Conservation (phyloP, 345 rosid genomes). For the Lepidium aucheri region DNA sequence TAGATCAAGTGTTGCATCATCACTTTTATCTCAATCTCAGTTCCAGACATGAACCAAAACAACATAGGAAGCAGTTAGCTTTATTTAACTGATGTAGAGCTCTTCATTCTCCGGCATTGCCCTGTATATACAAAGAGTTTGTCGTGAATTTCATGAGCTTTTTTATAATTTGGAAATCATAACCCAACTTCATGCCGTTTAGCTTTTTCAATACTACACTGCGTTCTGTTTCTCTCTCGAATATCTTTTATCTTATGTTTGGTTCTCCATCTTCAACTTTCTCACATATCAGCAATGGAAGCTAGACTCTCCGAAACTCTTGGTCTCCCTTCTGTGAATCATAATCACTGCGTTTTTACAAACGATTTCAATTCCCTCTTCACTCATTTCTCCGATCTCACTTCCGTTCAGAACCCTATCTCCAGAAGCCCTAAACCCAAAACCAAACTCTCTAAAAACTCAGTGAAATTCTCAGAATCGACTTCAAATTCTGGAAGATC, state of each 20-base stretch:
- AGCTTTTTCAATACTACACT: neutral
- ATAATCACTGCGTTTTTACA: neutral
- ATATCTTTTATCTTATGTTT: neutral
- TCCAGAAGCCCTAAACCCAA: slow-evolving; percentile 5
- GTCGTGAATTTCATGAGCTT: slow-evolving; percentile 8
- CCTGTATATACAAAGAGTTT: slow-evolving; percentile 16
- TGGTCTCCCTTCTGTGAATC: slow-evolving; percentile 34
- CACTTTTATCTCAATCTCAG: slow-evolving; percentile 9
- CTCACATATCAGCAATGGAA: slow-evolving; percentile 31
- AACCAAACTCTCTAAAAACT: neutral
- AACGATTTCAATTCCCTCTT: slow-evolving; percentile 28
- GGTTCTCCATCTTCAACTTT: neutral
- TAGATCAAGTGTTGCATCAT: slow-evolving; percentile 35
- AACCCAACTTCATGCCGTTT: slow-evolving; percentile 10
- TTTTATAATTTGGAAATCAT: neutral
- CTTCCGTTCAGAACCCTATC: slow-evolving; percentile 16
- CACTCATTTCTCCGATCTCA: slow-evolving; percentile 28
- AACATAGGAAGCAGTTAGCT: slow-evolving; percentile 7
- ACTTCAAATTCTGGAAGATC: neutral
- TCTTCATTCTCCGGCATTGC: neutral
- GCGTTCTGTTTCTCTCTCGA: neutral
- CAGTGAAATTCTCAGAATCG: neutral
- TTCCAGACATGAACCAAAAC: slow-evolving; percentile 9
- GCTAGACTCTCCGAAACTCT: slow-evolving; percentile 36
- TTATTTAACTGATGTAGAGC: neutral